Percentiles rank a stretch among this genome's conserved stretches.
phyloP scores from a whole-genome alignment of 2,329 filamentous ascomycete species.

The Cytospora leucostoma region DNA sequence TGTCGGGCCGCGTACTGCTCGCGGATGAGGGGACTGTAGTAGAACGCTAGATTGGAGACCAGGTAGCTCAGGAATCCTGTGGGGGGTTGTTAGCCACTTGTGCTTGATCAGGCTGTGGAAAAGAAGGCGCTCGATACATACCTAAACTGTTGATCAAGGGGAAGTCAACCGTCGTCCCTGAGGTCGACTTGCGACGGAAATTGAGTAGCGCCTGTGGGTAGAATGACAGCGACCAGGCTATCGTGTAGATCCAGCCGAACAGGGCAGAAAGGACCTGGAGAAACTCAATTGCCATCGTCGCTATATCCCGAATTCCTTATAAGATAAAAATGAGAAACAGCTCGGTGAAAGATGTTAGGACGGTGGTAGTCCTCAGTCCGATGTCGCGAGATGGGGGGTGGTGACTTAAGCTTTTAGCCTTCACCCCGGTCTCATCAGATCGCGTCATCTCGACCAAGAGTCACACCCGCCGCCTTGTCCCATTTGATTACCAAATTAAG shows the following conservation, averaged over 20 bases:
- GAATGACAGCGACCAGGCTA: constrained; percentile 84
- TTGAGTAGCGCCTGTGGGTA: constrained; percentile 90
- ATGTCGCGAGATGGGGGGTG: background rate
- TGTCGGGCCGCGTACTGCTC: constrained; percentile 82
- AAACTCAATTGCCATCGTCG: constrained; percentile 36
- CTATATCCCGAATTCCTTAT: constrained; percentile 10
- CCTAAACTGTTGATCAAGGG: constrained; percentile 71
- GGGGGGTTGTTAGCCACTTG: constrained; percentile 12
- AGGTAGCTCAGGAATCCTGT: constrained; percentile 74
- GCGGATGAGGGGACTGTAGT: constrained; percentile 77
- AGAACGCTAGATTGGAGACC: constrained; percentile 71
- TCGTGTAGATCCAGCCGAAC: constrained; percentile 74
- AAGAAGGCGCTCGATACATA: constrained; percentile 32
- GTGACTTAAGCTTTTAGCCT: background rate
- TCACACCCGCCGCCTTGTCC: background rate
- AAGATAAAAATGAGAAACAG: background rate
- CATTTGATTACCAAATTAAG: no score
- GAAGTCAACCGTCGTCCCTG: constrained; percentile 86
- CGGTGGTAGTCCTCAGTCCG: background rate
- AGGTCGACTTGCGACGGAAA: constrained; percentile 72
- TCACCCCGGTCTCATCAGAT: background rate
- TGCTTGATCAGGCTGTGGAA: background rate
- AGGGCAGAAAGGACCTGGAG: constrained; percentile 55
- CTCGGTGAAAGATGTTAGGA: background rate
- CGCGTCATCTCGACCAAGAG: background rate